Conservation (phyloP, 768 basidiomycete genomes). For the Lactarius trivialis region DNA sequence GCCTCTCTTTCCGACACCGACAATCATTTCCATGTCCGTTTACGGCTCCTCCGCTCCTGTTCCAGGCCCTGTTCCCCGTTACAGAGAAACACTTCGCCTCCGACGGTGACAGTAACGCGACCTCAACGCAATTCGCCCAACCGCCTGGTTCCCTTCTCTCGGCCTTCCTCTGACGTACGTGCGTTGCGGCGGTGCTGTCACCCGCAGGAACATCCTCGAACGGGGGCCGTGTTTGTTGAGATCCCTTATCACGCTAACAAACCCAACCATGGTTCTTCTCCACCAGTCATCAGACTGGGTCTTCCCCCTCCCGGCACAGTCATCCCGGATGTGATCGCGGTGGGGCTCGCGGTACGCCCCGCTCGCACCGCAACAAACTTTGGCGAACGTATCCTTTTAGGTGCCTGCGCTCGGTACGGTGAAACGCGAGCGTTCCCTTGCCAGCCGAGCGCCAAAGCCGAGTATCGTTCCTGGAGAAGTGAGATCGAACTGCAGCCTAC, state of each 20-base stretch:
- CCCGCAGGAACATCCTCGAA: constrained; percentile 7
- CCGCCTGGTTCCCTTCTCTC: constrained; percentile 4
- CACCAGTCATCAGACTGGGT: constrained; percentile 2
- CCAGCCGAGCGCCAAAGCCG: constrained; percentile 22
- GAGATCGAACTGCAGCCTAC: constrained; percentile 20
- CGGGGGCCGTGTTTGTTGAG: constrained; percentile 14
- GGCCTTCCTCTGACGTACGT: constrained; percentile 14
- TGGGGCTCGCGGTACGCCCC: constrained; percentile 5
- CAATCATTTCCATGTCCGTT: constrained; percentile 20
- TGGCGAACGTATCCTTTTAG: not conserved
- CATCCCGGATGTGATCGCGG: constrained; percentile 14
- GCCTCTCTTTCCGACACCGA: constrained; percentile 12
- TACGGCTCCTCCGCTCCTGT: constrained; percentile 13
- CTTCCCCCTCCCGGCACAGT: constrained; percentile 1
- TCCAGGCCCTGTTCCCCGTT: constrained; percentile 13
- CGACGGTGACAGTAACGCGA: constrained; percentile 6
- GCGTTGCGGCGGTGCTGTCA: constrained; percentile 16
- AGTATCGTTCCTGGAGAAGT: constrained; percentile 17
- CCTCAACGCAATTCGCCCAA: constrained; percentile 9
- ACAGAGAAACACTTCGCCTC: not conserved
- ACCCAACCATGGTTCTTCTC: not conserved
- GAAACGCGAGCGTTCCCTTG: constrained; percentile 21
- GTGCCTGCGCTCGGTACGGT: constrained; percentile 7
- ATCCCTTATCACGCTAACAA: constrained; percentile 5
- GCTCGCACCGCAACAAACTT: constrained; percentile 7